Percentiles rank a stretch among this genome's conserved stretches.
phyloP scores from a whole-genome alignment of 179 eudicot species.

The Monotropa hypopitys region DNA sequence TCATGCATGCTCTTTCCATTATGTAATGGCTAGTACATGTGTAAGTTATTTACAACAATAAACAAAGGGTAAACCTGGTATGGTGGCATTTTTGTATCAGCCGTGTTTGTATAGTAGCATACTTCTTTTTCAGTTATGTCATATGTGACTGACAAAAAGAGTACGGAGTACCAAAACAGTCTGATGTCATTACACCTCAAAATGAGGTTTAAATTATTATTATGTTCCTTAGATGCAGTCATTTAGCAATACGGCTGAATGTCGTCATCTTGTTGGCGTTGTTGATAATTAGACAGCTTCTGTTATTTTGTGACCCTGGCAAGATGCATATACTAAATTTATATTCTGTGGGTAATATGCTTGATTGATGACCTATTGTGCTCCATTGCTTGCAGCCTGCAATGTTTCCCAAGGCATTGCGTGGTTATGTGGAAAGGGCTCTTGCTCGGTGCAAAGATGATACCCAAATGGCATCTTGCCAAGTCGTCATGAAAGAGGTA shows the following conservation, averaged over 20 bases:
- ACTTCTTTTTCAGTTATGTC: background rate
- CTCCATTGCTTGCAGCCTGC: slow-evolving; percentile 46
- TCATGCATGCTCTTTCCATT: background rate
- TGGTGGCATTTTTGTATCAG: background rate
- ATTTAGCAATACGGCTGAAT: slow-evolving; percentile 2
- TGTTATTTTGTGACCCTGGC: background rate
- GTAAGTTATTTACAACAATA: background rate
- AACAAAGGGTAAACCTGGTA: background rate
- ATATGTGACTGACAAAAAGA: background rate
- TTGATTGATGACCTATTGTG: background rate
- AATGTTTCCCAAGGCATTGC: slow-evolving; percentile 71
- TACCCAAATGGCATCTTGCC: slow-evolving; percentile 61
- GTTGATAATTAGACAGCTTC: background rate
- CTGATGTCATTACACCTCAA: background rate
- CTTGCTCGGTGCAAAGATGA: slow-evolving; percentile 93
- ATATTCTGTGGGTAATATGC: background rate
- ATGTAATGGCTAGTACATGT: background rate
- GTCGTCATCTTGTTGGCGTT: background rate
- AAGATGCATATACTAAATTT: background rate
- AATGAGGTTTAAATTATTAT: background rate
- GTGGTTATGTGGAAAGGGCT: slow-evolving; percentile 96
- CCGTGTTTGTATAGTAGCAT: background rate
- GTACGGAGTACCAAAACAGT: too few relatives aligned
- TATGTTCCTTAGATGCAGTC: background rate
- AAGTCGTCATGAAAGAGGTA: slow-evolving; percentile 81